Evolutionary conservation across 306 rosid genomes (phyloP).

Genomic region (Prunus padus): DNA sequence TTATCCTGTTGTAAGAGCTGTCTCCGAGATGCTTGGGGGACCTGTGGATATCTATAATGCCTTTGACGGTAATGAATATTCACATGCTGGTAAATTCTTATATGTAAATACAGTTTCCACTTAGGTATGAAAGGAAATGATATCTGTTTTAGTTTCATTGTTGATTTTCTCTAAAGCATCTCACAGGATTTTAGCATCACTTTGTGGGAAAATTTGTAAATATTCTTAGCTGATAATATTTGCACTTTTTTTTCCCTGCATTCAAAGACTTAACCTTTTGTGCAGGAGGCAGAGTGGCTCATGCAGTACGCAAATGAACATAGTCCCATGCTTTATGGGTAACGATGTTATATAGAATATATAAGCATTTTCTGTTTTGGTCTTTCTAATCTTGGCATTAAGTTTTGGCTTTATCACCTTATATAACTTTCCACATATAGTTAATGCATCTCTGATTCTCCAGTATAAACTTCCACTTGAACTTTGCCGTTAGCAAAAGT

Average conservation of each 20-base stretch:
- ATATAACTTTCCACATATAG: neutral
- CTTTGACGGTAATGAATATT: too few relatives aligned
- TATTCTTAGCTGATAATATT: neutral
- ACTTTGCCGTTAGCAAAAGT: neutral
- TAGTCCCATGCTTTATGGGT: too few relatives aligned
- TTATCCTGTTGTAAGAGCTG: constrained; percentile 25
- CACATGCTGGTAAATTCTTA: too few relatives aligned
- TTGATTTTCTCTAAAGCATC: neutral
- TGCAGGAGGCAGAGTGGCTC: neutral
- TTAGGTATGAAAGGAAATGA: neutral
- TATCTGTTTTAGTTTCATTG: neutral
- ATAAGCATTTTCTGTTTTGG: too few relatives aligned
- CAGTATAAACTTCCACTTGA: neutral
- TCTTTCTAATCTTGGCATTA: neutral
- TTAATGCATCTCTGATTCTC: neutral
- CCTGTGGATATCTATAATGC: too few relatives aligned
- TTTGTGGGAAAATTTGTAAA: neutral
- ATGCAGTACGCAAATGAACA: neutral
- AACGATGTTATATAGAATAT: too few relatives aligned
- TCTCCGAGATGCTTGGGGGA: too few relatives aligned
- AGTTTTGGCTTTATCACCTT: neutral
- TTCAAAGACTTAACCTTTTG: neutral
- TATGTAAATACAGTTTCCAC: neutral
- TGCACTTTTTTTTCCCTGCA: neutral
- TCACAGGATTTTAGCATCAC: too few relatives aligned